Evolutionary conservation across 345 rosid species (phyloP).

Genomic region (Salix suchowensis): DNA sequence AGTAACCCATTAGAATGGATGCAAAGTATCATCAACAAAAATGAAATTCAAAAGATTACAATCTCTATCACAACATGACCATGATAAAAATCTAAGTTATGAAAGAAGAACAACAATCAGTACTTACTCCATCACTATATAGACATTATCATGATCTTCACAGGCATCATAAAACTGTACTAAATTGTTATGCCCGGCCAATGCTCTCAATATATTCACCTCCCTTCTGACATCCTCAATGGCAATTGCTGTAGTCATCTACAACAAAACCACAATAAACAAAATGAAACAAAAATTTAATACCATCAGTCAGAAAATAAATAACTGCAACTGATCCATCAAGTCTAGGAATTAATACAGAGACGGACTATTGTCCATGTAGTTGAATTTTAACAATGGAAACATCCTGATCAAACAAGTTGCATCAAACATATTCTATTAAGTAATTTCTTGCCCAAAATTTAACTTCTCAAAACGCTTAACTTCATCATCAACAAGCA

Average conservation of each 20-base stretch:
- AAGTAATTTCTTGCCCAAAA: background rate
- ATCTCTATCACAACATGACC: background rate
- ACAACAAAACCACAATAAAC: conserved; percentile 15
- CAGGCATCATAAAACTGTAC: conserved; percentile 83
- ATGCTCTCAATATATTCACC: conserved; percentile 79
- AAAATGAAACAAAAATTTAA: background rate
- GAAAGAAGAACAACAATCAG: background rate
- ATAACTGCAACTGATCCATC: background rate
- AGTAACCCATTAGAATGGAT: background rate
- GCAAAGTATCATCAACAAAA: background rate
- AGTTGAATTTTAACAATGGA: background rate
- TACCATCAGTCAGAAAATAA: background rate
- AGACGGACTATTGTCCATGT: background rate
- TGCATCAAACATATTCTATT: background rate
- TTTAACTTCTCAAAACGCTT: background rate
- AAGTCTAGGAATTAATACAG: background rate
- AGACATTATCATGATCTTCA: conserved; percentile 83
- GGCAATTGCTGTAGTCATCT: conserved; percentile 98
- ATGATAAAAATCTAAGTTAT: background rate
- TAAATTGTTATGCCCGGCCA: conserved; percentile 82
- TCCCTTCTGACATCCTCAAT: conserved; percentile 98
- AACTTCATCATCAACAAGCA: background rate
- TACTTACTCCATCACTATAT: conserved; percentile 91
- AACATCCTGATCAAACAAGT: background rate
- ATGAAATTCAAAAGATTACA: background rate